Conservation (phyloP, 2,329 filamentous ascomycete genomes). For the Exophiala calicioides region DNA sequence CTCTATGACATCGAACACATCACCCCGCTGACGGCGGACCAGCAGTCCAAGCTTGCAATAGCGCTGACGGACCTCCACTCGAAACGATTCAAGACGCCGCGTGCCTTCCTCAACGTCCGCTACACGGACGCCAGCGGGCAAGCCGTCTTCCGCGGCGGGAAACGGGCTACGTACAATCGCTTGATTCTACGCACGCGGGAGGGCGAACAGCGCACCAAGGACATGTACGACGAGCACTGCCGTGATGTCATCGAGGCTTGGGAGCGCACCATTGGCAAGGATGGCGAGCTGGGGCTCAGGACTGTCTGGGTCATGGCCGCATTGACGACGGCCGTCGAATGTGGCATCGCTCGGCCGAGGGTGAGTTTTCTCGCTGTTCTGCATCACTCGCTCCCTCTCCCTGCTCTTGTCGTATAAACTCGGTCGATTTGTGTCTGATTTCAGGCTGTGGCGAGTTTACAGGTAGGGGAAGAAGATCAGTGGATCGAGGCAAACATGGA, state of each 20-base stretch:
- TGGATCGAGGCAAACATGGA: conserved; percentile 17
- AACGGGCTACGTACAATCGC: conserved; percentile 16
- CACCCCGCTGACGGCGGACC: conserved; percentile 6
- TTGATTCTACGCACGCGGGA: conserved; percentile 18
- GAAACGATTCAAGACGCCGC: conserved; percentile 18
- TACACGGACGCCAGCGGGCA: conserved; percentile 17
- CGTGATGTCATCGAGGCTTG: conserved; percentile 16
- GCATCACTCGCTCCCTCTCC: conserved; percentile 1
- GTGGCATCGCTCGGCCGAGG: conserved; percentile 20
- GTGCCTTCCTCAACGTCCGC: conserved; percentile 20
- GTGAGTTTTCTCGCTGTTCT: conserved; percentile 5
- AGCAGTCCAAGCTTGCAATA: conserved; percentile 16
- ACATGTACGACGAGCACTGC: conserved; percentile 23
- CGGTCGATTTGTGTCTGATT: too few relatives aligned
- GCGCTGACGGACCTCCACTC: conserved; percentile 18
- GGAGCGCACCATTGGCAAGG: conserved; percentile 13
- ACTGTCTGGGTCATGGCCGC: conserved; percentile 22
- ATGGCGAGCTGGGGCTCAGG: conserved; percentile 9
- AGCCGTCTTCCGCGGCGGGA: conserved; percentile 19
- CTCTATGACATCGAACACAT: conserved; percentile 25
- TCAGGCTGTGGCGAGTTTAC: not conserved
- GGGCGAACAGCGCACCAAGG: conserved; percentile 17
- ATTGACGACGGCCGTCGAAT: conserved; percentile 24
- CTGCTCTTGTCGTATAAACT: not conserved
- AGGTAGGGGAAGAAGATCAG: conserved; percentile 23